Evolutionary conservation across 768 basidiomycete genomes (phyloP).

Genomic region (Lentinus tigrinus): DNA sequence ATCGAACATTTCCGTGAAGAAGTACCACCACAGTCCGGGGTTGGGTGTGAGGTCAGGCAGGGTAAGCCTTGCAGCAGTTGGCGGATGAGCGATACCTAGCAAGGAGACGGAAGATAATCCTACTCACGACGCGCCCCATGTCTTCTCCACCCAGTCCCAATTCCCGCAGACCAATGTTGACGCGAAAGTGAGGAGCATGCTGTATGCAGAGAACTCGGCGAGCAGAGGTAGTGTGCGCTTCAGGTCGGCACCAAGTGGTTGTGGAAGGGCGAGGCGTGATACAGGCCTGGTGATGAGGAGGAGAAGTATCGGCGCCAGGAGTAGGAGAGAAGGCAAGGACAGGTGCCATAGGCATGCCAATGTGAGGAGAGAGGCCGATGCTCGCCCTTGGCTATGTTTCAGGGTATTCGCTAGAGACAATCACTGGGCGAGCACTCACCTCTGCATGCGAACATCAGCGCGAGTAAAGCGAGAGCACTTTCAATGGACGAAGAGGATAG

Average conservation of each 20-base stretch:
- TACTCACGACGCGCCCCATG: conserved; percentile 83
- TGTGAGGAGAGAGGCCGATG: conserved; percentile 56
- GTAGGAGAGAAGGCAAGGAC: conserved; percentile 66
- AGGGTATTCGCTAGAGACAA: background rate
- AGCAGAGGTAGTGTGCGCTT: conserved; percentile 34
- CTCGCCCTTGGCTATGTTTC: conserved; percentile 45
- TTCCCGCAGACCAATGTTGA: conserved; percentile 61
- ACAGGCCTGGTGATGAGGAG: conserved; percentile 58
- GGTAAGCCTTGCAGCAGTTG: conserved; percentile 51
- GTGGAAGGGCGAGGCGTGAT: conserved; percentile 70
- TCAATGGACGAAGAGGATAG: conserved; percentile 83
- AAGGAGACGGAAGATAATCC: background rate
- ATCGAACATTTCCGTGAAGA: conserved; percentile 99
- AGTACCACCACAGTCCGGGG: conserved; percentile 97
- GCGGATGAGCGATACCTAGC: background rate
- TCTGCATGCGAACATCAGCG: conserved; percentile 69
- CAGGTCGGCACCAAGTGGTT: conserved; percentile 23
- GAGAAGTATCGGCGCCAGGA: conserved; percentile 68
- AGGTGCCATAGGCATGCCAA: conserved; percentile 73
- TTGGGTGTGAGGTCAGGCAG: conserved; percentile 93
- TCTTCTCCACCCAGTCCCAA: conserved; percentile 68
- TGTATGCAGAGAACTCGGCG: conserved; percentile 53
- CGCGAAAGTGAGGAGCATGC: conserved; percentile 43
- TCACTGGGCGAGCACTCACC: conserved; percentile 38
- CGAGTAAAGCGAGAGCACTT: conserved; percentile 64